Evolutionary conservation across 2,329 filamentous ascomycete genomes (phyloP).

Genomic region (Diplodia scrobiculata): DNA sequence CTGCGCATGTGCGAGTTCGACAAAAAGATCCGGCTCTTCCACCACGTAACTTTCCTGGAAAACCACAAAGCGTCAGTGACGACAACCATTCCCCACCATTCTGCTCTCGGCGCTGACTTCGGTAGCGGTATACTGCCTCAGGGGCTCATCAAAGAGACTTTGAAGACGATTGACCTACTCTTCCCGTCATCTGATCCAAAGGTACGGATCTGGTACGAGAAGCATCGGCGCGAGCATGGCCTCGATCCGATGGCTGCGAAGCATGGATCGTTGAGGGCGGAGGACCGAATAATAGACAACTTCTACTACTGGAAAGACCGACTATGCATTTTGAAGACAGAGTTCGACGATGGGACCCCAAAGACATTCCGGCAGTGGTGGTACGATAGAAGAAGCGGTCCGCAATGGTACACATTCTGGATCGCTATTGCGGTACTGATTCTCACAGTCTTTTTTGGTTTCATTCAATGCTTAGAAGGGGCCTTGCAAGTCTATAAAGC

Average conservation of each 20-base stretch:
- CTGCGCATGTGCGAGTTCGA: conserved; percentile 47
- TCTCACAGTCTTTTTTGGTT: conserved; percentile 47
- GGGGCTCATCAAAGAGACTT: conserved; percentile 43
- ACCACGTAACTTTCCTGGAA: conserved; percentile 46
- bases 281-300: conserved; percentile 40
- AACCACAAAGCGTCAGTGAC: conserved; percentile 33
- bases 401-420: conserved; percentile 55
- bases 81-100: too few relatives aligned
- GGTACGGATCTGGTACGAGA: conserved; percentile 35
- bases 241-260: conserved; percentile 37
- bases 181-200: conserved; percentile 40
- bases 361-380: conserved; percentile 48
- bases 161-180: conserved; percentile 45
- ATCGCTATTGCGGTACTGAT: conserved; percentile 45
- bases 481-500: conserved; percentile 45
- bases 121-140: conserved; percentile 37
- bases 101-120: conserved; percentile 16
- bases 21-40: conserved; percentile 46
- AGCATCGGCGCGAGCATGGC: conserved; percentile 25
- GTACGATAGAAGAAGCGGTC: conserved; percentile 47
- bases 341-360: conserved; percentile 46
- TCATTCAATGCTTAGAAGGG: conserved; percentile 50
- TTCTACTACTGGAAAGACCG: conserved; percentile 50
- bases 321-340: conserved; percentile 49
- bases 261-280: conserved; percentile 40